phyloP scores from a whole-genome alignment of 2,329 filamentous ascomycete species.

The Aspergillus brunneoviolaceus region DNA sequence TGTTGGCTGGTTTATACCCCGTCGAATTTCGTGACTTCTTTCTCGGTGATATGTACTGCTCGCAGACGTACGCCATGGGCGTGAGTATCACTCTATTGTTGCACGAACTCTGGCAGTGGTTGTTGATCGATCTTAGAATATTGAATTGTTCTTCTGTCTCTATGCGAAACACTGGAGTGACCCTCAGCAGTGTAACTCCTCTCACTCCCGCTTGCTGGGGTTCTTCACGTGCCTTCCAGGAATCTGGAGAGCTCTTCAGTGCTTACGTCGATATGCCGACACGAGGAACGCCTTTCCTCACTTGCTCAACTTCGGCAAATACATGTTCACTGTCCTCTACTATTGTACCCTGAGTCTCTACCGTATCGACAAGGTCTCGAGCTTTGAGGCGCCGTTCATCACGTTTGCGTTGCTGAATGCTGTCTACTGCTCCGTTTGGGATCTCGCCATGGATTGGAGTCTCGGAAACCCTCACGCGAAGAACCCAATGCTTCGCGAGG shows the following conservation, averaged over 20 bases:
- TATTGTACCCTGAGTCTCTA: conserved; percentile 80
- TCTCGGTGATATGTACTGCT: conserved; percentile 96
- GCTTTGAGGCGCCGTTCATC: conserved; percentile 70
- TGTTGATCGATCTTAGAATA: conserved; percentile 58
- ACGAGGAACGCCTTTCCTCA: conserved; percentile 88
- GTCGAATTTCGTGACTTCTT: conserved; percentile 98
- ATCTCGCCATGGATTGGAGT: conserved; percentile 94
- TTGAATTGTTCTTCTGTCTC: conserved; percentile 91
- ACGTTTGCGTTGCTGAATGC: conserved; percentile 78
- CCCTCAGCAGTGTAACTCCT: conserved; percentile 78
- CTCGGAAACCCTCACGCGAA: conserved; percentile 75
- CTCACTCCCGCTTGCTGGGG: conserved; percentile 76
- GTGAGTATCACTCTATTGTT: conserved; percentile 52
- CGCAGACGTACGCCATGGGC: conserved; percentile 82
- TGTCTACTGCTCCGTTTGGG: conserved; percentile 86
- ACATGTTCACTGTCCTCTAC: conserved; percentile 76
- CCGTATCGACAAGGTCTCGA: conserved; percentile 64
- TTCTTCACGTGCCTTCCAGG: conserved; percentile 82
- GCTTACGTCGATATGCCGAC: conserved; percentile 82
- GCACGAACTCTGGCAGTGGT: not conserved
- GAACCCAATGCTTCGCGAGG: conserved; percentile 69
- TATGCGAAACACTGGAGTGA: conserved; percentile 77
- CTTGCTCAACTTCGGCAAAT: conserved; percentile 89
- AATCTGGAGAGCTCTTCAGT: conserved; percentile 89
- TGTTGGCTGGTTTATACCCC: conserved; percentile 82